phyloP scores from a whole-genome alignment of 805 yeast genomes.

The fission yeast (Schizosaccharomyces pombe) region ASM294v3 CU329670.1:1783001-1783500 shows the following conservation, averaged over 20 bases:
- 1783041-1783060: slow-evolving; percentile 87
- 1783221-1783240: slow-evolving; percentile 92
- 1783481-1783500: slow-evolving; percentile 40
- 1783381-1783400: slow-evolving; percentile 70
- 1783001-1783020: slow-evolving; percentile 37
- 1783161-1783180: slow-evolving; percentile 91
- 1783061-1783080: slow-evolving; percentile 48
- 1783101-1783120: slow-evolving; percentile 68
- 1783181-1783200: slow-evolving; percentile 66
- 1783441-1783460: slow-evolving; percentile 88
- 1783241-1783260: slow-evolving; percentile 90
- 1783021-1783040: slow-evolving; percentile 85
- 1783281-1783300: slow-evolving; percentile 35
- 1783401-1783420: slow-evolving; percentile 38
- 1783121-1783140: slow-evolving; percentile 77
- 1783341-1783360: slow-evolving; percentile 97
- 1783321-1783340: slow-evolving; percentile 76
- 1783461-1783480: slow-evolving; percentile 52
- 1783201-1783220: slow-evolving; percentile 43
- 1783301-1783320: slow-evolving; percentile 35
- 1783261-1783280: slow-evolving; percentile 70
- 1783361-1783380: slow-evolving; percentile 55
- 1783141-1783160: slow-evolving; percentile 80
- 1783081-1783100: slow-evolving; percentile 55
- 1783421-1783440: slow-evolving; percentile 63